These are phyloP conservation scores for Coelastrella sp. DNA, from an alignment of 139 green algal species.

Conservation along the genomic window DNA sequence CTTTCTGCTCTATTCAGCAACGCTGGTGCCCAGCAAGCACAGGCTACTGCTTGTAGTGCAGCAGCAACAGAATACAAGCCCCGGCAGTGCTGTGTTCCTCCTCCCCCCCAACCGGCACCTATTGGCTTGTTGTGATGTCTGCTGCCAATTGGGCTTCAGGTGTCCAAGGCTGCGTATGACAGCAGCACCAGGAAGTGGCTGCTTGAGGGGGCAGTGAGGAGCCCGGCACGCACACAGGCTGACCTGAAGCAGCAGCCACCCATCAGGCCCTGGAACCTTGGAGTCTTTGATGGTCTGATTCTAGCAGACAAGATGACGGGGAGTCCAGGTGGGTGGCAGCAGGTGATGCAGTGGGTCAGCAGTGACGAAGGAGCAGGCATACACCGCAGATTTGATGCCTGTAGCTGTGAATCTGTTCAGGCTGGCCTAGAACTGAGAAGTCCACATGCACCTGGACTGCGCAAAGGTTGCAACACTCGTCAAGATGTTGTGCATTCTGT, in stretches of 20 bases:
- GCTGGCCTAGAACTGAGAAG: no score
- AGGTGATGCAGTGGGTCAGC: no score
- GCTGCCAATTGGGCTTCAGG: background rate
- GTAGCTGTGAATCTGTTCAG: no score
- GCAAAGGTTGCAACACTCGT: background rate
- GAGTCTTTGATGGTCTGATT: slow-evolving; percentile 48
- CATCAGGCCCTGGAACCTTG: slow-evolving; percentile 47
- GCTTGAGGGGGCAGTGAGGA: slow-evolving; percentile 31
- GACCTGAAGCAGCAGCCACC: slow-evolving; percentile 30
- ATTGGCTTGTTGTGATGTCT: background rate
- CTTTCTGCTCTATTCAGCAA: no score
- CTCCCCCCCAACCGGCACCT: no score
- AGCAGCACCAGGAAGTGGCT: slow-evolving; percentile 36
- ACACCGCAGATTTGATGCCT: no score
- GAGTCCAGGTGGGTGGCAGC: slow-evolving; percentile 17
- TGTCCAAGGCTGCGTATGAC: slow-evolving; percentile 33
- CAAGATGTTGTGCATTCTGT: background rate
- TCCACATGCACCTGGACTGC: no score
- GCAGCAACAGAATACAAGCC: no score
- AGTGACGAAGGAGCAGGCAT: no score
- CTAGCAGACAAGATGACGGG: slow-evolving; percentile 51
- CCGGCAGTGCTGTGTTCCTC: no score
- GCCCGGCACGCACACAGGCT: background rate
- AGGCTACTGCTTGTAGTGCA: no score
- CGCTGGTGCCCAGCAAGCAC: no score